phyloP scores from a whole-genome alignment of 2,329 filamentous ascomycete species.

The Myriangium duriaei region DNA sequence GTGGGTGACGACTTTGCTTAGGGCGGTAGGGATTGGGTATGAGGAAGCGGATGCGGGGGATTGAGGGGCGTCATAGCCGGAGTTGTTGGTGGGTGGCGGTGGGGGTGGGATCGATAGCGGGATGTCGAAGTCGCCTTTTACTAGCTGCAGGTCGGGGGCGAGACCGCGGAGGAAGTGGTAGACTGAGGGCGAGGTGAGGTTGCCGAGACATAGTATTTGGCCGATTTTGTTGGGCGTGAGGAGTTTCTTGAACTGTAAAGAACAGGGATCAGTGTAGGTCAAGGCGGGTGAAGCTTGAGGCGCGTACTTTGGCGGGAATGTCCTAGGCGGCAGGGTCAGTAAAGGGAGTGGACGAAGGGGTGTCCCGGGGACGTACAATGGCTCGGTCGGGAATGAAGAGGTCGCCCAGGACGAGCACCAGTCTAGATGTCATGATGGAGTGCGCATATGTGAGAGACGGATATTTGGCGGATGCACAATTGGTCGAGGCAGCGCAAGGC shows the following conservation, averaged over 20 bases:
- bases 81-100: slow-evolving; percentile 12
- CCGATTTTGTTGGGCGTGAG: slow-evolving; percentile 47
- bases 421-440: slow-evolving; percentile 60
- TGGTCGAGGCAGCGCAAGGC: not conserved
- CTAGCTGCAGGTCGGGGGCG: slow-evolving; percentile 52
- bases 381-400: slow-evolving; percentile 88
- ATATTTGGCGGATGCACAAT: not conserved
- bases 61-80: slow-evolving; percentile 10
- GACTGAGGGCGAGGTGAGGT: slow-evolving; percentile 45
- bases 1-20: slow-evolving; percentile 59
- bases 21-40: slow-evolving; percentile 31
- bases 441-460: not conserved
- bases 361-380: slow-evolving; percentile 46
- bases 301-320: slow-evolving; percentile 70
- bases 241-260: slow-evolving; percentile 39
- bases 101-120: slow-evolving; percentile 45
- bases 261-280: slow-evolving; percentile 8
- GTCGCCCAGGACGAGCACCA: slow-evolving; percentile 85
- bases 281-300: not conserved
- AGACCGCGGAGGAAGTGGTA: slow-evolving; percentile 44
- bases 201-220: slow-evolving; percentile 46
- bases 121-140: slow-evolving; percentile 58
- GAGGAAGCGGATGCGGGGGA: slow-evolving; percentile 11
- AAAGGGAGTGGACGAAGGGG: slow-evolving; percentile 11
- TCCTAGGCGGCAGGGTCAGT: slow-evolving; percentile 36